phyloP scores from a whole-genome alignment of 345 rosid genomes.

The Brassica cretica region DNA sequence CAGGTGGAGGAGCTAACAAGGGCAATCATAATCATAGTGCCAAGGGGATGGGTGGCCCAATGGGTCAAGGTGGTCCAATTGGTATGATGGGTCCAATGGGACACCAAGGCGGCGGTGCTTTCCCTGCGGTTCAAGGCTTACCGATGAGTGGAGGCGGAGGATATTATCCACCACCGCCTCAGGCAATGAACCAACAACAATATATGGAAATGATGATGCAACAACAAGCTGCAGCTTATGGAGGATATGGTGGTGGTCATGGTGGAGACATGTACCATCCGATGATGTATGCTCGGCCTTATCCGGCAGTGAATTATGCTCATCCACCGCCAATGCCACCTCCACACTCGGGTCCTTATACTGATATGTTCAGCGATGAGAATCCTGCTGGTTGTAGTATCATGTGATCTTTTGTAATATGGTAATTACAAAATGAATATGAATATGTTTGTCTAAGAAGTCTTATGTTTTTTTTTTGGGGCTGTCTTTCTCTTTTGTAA shows the following conservation, averaged over 20 bases:
- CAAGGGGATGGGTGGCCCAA: constrained; percentile 33
- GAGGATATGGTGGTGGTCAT: constrained; percentile 62
- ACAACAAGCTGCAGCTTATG: constrained; percentile 47
- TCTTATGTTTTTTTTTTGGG: constrained; percentile 20
- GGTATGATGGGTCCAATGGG: constrained; percentile 44
- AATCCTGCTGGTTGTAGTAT: constrained; percentile 68
- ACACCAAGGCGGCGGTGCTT: constrained; percentile 41
- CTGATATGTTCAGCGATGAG: constrained; percentile 41
- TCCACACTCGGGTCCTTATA: constrained; percentile 52
- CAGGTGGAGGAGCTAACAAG: constrained; percentile 42
- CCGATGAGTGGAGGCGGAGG: constrained; percentile 64
- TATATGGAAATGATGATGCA: constrained; percentile 8
- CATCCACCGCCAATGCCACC: constrained; percentile 57
- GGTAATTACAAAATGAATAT: constrained; percentile 18
- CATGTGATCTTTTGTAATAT: constrained; percentile 55
- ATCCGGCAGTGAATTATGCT: constrained; percentile 57
- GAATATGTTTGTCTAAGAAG: constrained; percentile 27
- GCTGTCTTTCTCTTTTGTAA: background rate
- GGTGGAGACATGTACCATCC: constrained; percentile 78
- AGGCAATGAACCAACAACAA: constrained; percentile 52
- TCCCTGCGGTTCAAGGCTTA: constrained; percentile 73
- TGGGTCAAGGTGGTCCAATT: constrained; percentile 40
- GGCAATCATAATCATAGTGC: constrained; percentile 25
- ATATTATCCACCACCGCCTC: constrained; percentile 13
- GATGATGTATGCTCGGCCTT: constrained; percentile 74